Conservation (phyloP, 371 early-diverging fungal genomes). For the Basidiobolus meristosporus region DNA sequence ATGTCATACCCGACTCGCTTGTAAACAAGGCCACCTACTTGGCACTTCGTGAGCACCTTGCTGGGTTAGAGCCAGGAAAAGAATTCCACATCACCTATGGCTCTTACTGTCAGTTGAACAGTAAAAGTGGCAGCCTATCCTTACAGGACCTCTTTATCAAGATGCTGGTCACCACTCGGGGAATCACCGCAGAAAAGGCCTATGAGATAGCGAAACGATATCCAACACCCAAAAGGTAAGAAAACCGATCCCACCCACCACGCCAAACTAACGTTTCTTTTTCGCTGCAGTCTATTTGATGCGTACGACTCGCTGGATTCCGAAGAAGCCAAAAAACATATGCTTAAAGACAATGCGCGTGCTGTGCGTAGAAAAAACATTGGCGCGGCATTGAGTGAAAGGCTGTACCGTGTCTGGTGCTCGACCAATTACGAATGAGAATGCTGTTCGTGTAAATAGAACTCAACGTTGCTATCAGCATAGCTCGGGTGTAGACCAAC, state of each 20-base stretch:
- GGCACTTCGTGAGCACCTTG: conserved; percentile 19
- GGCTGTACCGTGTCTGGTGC: no score
- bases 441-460: no score
- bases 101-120: conserved; percentile 34
- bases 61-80: conserved; percentile 10
- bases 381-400: not conserved
- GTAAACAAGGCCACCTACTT: conserved; percentile 26
- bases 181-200: conserved; percentile 71
- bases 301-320: not conserved
- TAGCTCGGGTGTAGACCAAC: no score
- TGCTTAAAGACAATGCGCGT: not conserved
- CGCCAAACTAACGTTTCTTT: not conserved
- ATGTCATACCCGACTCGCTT: conserved; percentile 29
- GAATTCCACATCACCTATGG: conserved; percentile 29
- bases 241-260: not conserved
- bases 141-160: conserved; percentile 52
- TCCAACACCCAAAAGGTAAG: conserved; percentile 31
- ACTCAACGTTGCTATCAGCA: no score
- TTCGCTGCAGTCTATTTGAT: not conserved
- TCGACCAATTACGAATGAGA: no score
- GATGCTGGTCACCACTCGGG: conserved; percentile 64
- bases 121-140: conserved; percentile 39
- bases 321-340: not conserved
- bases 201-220: conserved; percentile 36
- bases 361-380: not conserved